phyloP scores from a whole-genome alignment of 768 basidiomycete genomes.

The Psilocybe tampanensis region DNA sequence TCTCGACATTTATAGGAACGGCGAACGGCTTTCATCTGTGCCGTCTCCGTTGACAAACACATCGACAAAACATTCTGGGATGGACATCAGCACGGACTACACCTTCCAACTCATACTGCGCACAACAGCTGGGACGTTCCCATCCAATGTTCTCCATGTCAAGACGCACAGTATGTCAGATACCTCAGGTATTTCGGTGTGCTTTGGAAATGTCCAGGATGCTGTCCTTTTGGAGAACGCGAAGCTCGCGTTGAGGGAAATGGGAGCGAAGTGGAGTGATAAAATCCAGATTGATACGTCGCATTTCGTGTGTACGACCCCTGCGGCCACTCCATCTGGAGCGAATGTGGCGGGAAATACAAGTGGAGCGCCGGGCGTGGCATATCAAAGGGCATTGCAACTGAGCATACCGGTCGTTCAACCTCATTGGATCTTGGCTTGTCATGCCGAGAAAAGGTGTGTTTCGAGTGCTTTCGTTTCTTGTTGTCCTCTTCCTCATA shows the following conservation, averaged over 20 bases:
- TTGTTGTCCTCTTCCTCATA: conserved; percentile 5
- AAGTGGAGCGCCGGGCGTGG: conserved; percentile 69
- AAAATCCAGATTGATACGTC: conserved; percentile 98
- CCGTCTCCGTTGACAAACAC: conserved; percentile 83
- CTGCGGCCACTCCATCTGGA: conserved; percentile 65
- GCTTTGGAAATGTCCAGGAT: conserved; percentile 91
- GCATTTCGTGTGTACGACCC: conserved; percentile 95
- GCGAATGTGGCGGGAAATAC: conserved; percentile 56
- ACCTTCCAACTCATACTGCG: conserved; percentile 93
- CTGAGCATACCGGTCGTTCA: conserved; percentile 94
- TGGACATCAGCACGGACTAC: conserved; percentile 84
- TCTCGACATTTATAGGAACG: conserved; percentile 92
- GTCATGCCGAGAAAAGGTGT: conserved; percentile 82
- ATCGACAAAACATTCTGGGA: conserved; percentile 84
- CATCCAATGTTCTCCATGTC: conserved; percentile 80
- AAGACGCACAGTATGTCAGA: conserved; percentile 94
- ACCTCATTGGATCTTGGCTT: conserved; percentile 93
- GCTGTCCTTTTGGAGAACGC: conserved; percentile 74
- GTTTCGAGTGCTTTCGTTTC: conserved; percentile 20
- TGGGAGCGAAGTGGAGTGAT: conserved; percentile 90
- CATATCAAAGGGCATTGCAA: conserved; percentile 94
- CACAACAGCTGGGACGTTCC: conserved; percentile 89
- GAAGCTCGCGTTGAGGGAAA: conserved; percentile 77
- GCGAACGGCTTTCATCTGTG: conserved; percentile 84
- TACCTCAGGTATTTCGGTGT: conserved; percentile 92